Evolutionary conservation across 2,329 filamentous ascomycete genomes (phyloP).

Genomic region (Catunica adiposa): DNA sequence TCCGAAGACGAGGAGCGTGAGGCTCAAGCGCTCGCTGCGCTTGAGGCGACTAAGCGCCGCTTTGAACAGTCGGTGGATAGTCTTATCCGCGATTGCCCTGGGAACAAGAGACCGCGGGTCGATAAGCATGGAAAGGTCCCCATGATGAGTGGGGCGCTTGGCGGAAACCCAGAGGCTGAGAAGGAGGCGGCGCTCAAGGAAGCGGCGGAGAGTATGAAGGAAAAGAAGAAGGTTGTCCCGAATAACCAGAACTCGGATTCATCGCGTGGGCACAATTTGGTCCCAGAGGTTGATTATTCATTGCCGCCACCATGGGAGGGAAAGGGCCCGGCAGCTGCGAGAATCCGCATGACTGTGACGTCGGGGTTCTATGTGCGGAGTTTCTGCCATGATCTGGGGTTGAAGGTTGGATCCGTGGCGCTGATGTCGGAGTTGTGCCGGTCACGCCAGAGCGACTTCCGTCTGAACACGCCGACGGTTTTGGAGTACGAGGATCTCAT

Average conservation of each 20-base stretch:
- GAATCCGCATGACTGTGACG: slow-evolving; percentile 78
- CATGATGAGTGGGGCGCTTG: slow-evolving; percentile 13
- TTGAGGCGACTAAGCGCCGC: slow-evolving; percentile 40
- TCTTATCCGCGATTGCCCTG: slow-evolving; percentile 35
- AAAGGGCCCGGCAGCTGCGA: slow-evolving; percentile 57
- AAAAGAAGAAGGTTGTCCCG: background rate
- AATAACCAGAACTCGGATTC: slow-evolving; percentile 7
- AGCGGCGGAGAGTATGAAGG: background rate
- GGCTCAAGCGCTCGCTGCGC: slow-evolving; percentile 36
- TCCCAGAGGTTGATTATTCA: slow-evolving; percentile 31
- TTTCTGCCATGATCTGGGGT: slow-evolving; percentile 79
- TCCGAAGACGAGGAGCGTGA: slow-evolving; percentile 40
- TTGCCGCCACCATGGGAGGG: slow-evolving; percentile 40
- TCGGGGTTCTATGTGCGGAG: slow-evolving; percentile 95
- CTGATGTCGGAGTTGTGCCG: slow-evolving; percentile 76
- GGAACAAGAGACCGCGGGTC: slow-evolving; percentile 7
- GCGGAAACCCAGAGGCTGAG: slow-evolving; percentile 6
- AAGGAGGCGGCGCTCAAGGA: background rate
- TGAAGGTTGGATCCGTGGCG: slow-evolving; percentile 62
- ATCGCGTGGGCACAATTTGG: slow-evolving; percentile 35
- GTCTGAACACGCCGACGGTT: slow-evolving; percentile 51
- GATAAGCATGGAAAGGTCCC: slow-evolving; percentile 18
- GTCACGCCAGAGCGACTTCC: slow-evolving; percentile 66
- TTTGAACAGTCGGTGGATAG: slow-evolving; percentile 41
- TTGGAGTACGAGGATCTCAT: slow-evolving; percentile 63